phyloP scores from a whole-genome alignment of 192 early-diverging fungal species.

The Coemansia sp. region DNA sequence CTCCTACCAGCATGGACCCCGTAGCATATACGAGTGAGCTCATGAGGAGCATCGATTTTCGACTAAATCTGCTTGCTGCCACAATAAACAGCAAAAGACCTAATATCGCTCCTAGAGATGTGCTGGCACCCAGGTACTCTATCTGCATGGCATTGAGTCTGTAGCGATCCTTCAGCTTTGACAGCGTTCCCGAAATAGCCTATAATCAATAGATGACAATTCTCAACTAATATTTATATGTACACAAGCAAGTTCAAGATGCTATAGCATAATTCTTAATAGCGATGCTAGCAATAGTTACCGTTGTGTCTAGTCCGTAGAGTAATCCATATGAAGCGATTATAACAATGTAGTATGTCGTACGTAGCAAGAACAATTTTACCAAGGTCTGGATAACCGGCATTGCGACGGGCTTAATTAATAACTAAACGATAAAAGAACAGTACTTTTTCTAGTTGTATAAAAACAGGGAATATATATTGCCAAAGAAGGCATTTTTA shows the following conservation, averaged over 20 bases:
- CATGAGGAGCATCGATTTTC: constrained; percentile 19
- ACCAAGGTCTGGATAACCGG: background rate
- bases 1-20: constrained; percentile 18
- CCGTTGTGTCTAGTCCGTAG: constrained; percentile 38
- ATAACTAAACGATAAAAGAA: background rate
- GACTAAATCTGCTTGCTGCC: constrained; percentile 1
- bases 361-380: constrained; percentile 7
- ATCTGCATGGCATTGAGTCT: constrained; percentile 16
- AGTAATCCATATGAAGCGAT: constrained; percentile 30
- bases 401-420: constrained; percentile 2
- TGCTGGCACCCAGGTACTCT: constrained; percentile 28
- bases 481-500: background rate
- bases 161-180: constrained; percentile 16
- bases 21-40: constrained; percentile 14
- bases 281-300: constrained; percentile 9
- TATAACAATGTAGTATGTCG: constrained; percentile 20
- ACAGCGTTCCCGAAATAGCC: constrained; percentile 20
- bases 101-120: constrained; percentile 26
- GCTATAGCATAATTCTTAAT: no score
- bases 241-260: background rate
- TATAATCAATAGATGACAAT: background rate
- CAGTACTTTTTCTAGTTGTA: background rate
- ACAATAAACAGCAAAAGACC: constrained; percentile 24
- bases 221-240: background rate
- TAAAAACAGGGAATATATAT: background rate